Base-by-base conservation (phyloP, 179 eudicot genomes). In the Silene coronaria region DNA sequence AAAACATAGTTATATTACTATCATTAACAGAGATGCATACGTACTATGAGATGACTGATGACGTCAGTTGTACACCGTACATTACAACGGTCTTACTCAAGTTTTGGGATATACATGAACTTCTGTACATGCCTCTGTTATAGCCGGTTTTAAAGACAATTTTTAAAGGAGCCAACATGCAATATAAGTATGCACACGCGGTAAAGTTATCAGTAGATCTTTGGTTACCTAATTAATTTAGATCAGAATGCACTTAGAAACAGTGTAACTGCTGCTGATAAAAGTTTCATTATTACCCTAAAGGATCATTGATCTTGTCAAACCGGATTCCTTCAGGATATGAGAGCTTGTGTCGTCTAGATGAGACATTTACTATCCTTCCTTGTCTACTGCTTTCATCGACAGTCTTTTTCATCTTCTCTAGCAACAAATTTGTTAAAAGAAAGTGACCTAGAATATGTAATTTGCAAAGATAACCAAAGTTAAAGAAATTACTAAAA, bases 331-430 rank as follows among this genome's bases (percentile, higher is more conserved):
- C 88, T 75, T 85, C 84, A 5, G 79, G 74, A 79, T 82, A 82
- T 59, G 82, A 78, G 23, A 82, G 73, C 76, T 75, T 71, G 76
- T 82, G 84, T 19, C 84, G 79, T 19, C 82, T 68, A 0, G 97
- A 91, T 71, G 93, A 88, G 67, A 91, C 86, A 73, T 88, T 91
- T 61, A 91, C 86, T 23, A 91, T 88, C 84, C 97, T 88, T 75
- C 91, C 97, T 80, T 89, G 91, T 74, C 72, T 78, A 11, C 74
- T 78, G 36, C 80, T 83, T 38, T 80, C 78, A 10, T 36, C 64
- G n/a, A 85, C 84, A 24, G 97, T 85, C 57, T 73, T 80, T 75
- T 83, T 91, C 91, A 91, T 85, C 30, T 78, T 87, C 38, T 86
- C 91, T 38, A 91, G 83, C 78, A 91, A 78, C 77, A 91, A 64